Evolutionary conservation across 169 alveolate species (phyloP).

Genomic region (Eimeria falciformis): DNA sequence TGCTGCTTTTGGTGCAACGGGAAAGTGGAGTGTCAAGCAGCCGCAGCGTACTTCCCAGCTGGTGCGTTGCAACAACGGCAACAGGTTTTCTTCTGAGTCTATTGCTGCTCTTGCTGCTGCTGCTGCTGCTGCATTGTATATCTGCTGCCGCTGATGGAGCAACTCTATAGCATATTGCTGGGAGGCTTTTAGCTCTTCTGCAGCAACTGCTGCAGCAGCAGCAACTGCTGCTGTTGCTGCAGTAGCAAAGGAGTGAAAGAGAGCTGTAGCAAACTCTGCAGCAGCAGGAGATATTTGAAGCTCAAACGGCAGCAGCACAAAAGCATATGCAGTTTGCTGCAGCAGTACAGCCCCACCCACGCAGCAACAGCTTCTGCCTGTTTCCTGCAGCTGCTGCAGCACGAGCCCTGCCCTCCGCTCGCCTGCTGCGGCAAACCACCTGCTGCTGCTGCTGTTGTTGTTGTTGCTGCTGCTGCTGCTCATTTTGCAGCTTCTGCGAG

Average conservation of each 20-base stretch:
- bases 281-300: slow-evolving; percentile 54
- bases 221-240: slow-evolving; percentile 8
- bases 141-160: slow-evolving; percentile 1
- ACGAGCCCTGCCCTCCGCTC: slow-evolving; percentile 26
- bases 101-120: slow-evolving; percentile 37
- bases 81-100: neutral
- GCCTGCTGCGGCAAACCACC: slow-evolving; percentile 63
- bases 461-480: slow-evolving; percentile 56
- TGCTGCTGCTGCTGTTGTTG: slow-evolving; percentile 37
- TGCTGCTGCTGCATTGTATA: neutral
- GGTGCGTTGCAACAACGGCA: slow-evolving; percentile 61
- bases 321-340: slow-evolving; percentile 40
- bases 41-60: slow-evolving; percentile 65
- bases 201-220: slow-evolving; percentile 19
- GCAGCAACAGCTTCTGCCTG: neutral
- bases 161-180: neutral
- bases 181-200: neutral
- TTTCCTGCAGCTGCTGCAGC: slow-evolving; percentile 31
- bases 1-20: slow-evolving; percentile 19
- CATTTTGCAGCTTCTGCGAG: neutral
- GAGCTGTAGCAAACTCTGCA: neutral
- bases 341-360: slow-evolving; percentile 27
- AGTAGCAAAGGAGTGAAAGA: slow-evolving; percentile 16
- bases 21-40: neutral
- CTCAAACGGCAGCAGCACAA: slow-evolving; percentile 40